phyloP scores from a whole-genome alignment of 176 grass and related monocot species.

The Musa itinerans region DNA sequence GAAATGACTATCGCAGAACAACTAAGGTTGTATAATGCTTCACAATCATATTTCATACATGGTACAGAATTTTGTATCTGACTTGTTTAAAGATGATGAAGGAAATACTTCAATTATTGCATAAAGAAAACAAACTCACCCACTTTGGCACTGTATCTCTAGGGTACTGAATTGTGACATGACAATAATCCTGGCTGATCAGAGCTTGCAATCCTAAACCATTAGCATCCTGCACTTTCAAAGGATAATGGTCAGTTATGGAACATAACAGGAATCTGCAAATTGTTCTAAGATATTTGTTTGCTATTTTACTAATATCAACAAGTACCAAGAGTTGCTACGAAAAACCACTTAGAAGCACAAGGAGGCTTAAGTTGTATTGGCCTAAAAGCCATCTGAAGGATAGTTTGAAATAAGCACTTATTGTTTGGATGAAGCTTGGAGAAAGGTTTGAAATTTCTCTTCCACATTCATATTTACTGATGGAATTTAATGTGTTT shows the following conservation, averaged over 20 bases:
- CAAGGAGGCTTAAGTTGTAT: not conserved
- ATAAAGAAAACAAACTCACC: constrained; percentile 32
- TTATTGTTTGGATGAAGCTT: not conserved
- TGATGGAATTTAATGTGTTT: not conserved
- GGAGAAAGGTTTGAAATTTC: not conserved
- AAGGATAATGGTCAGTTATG: not conserved
- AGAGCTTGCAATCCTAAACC: constrained; percentile 66
- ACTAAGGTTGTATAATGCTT: too few relatives aligned
- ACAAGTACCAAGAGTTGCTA: too few relatives aligned
- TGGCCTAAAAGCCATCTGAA: not conserved
- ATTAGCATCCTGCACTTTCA: constrained; percentile 58
- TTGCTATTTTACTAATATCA: not conserved
- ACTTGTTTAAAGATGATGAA: too few relatives aligned
- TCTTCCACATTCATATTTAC: not conserved
- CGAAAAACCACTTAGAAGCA: too few relatives aligned
- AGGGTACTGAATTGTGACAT: constrained; percentile 61
- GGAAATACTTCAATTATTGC: constrained; percentile 7
- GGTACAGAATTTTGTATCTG: too few relatives aligned
- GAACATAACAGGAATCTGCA: not conserved
- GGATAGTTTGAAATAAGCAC: not conserved
- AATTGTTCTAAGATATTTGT: not conserved
- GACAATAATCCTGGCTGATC: constrained; percentile 44
- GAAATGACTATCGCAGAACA: too few relatives aligned
- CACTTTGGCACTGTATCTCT: constrained; percentile 68
- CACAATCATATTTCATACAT: too few relatives aligned